A percentile compares a stretch with the other conserved stretches of the same genome.
Conservation (phyloP, 495 filamentous ascomycete species). For the Cladorrhinum samala region DNA sequence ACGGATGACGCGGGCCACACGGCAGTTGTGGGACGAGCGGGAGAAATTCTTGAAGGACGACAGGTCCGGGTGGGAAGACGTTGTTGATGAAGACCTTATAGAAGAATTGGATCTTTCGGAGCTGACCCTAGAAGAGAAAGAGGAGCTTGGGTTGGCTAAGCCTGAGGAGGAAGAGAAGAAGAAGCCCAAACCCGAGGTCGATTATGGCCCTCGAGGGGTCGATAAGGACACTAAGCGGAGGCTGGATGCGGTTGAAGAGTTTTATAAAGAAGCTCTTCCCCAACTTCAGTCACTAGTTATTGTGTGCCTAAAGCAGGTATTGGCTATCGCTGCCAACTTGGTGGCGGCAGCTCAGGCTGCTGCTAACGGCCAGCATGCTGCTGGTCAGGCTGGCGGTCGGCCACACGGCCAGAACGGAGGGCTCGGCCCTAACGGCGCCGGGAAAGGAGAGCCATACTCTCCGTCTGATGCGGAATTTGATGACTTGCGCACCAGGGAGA, state of each 20-base stretch:
- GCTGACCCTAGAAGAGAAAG: constrained; percentile 42
- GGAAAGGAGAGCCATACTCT: constrained; percentile 35
- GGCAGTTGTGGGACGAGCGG: constrained; percentile 90
- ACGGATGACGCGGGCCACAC: constrained; percentile 81
- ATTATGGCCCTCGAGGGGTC: constrained; percentile 47
- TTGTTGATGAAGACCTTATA: constrained; percentile 41
- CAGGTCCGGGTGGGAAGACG: constrained; percentile 65
- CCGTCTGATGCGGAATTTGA: constrained; percentile 65
- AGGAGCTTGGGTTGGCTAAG: constrained; percentile 33
- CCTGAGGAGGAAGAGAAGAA: constrained; percentile 18
- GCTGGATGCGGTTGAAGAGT: constrained; percentile 67
- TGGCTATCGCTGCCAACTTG: constrained; percentile 69
- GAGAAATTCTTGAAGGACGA: constrained; percentile 88
- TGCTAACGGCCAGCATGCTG: constrained; percentile 28
- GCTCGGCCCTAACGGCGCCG: constrained; percentile 25
- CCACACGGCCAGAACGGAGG: constrained; percentile 29
- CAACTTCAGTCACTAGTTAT: constrained; percentile 92
- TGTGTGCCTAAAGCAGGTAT: constrained; percentile 78
- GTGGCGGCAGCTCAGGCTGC: constrained; percentile 32
- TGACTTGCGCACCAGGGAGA: constrained; percentile 71
- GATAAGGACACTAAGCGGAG: constrained; percentile 54
- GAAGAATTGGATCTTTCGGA: constrained; percentile 46
- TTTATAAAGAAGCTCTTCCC: constrained; percentile 72
- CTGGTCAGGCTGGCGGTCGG: constrained; percentile 24
- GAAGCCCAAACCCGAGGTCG: constrained; percentile 27